A percentile compares a stretch with the other conserved stretches of the same genome.
Evolutionary conservation across 139 green algal genomes (phyloP).

Genomic region (Chlamydomonas schloesseri): DNA sequence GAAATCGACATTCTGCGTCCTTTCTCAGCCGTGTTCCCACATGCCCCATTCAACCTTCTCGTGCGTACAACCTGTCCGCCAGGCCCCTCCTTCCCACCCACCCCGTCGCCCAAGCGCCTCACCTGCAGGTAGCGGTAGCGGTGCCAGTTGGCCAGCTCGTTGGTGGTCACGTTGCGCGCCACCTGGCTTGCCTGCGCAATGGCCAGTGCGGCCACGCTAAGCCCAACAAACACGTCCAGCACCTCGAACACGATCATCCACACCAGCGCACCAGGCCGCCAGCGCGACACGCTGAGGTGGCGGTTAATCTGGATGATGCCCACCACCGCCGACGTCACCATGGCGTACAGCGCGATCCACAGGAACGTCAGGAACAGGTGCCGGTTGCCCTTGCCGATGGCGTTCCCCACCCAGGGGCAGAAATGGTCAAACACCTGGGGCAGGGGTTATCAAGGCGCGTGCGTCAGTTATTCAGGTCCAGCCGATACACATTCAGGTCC

Average conservation of each 20-base stretch:
- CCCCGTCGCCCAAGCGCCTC: too few species aligned
- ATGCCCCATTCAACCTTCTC: too few species aligned
- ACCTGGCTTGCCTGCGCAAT: conserved; percentile 84
- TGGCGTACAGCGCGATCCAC: conserved; percentile 84
- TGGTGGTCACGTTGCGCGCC: conserved; percentile 94
- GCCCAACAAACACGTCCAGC: conserved; percentile 82
- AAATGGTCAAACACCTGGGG: conserved; percentile 95
- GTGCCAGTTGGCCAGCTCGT: conserved; percentile 97
- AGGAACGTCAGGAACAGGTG: conserved; percentile 89
- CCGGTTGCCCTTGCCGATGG: conserved; percentile 90
- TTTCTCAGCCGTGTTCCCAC: too few species aligned
- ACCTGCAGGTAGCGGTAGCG: conserved; percentile 87
- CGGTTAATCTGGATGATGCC: conserved; percentile 56
- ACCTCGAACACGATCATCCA: conserved; percentile 86
- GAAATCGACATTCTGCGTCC: too few species aligned
- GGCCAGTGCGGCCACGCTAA: conserved; percentile 86
- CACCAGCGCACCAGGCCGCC: conserved; percentile 11
- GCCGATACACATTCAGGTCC: too few species aligned
- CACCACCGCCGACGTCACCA: conserved; percentile 67
- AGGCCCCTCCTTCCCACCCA: too few species aligned
- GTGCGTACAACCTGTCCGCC: too few species aligned
- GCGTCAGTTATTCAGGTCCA: too few species aligned
- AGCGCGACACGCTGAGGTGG: conserved; percentile 19
- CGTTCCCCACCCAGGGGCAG: conserved; percentile 96
- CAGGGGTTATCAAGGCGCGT: too few species aligned